phyloP scores from a whole-genome alignment of 2,329 filamentous ascomycete species.

The Aspergillus uvarum region DNA sequence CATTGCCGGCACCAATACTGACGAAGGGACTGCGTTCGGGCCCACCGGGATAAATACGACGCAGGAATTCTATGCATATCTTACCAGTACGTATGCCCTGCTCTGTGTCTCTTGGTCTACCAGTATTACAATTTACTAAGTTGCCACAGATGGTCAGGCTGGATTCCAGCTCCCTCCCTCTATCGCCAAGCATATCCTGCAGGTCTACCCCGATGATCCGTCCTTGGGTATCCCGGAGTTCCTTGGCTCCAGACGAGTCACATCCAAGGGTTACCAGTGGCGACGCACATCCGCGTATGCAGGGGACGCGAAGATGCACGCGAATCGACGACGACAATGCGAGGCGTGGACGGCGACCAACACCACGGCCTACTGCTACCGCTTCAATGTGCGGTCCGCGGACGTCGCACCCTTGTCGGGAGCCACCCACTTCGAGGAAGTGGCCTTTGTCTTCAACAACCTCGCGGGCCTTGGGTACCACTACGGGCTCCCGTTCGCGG shows the following conservation, averaged over 20 bases:
- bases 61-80: slow-evolving; percentile 50
- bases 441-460: slow-evolving; percentile 58
- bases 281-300: slow-evolving; percentile 56
- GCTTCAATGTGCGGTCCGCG: slow-evolving; percentile 57
- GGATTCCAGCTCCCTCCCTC: slow-evolving; percentile 24
- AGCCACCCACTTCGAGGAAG: slow-evolving; percentile 58
- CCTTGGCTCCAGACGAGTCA: slow-evolving; percentile 34
- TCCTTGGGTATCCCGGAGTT: slow-evolving; percentile 50
- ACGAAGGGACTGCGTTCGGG: slow-evolving; percentile 63
- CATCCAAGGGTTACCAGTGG: slow-evolving; percentile 49
- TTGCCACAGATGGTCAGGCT: slow-evolving; percentile 23
- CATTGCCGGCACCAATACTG: slow-evolving; percentile 63
- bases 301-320: slow-evolving; percentile 59
- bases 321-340: slow-evolving; percentile 54
- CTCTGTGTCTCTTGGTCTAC: neutral
- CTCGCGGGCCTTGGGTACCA: slow-evolving; percentile 49
- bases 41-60: slow-evolving; percentile 56
- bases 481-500: slow-evolving; percentile 36
- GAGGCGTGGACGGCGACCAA: slow-evolving; percentile 51
- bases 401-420: slow-evolving; percentile 46
- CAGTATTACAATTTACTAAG: slow-evolving; percentile 12
- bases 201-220: slow-evolving; percentile 55
- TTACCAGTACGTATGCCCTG: slow-evolving; percentile 29
- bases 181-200: slow-evolving; percentile 44
- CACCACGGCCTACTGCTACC: slow-evolving; percentile 59